Base-by-base conservation (phyloP, 495 filamentous ascomycete genomes). In the Thozetella sp. region DNA sequence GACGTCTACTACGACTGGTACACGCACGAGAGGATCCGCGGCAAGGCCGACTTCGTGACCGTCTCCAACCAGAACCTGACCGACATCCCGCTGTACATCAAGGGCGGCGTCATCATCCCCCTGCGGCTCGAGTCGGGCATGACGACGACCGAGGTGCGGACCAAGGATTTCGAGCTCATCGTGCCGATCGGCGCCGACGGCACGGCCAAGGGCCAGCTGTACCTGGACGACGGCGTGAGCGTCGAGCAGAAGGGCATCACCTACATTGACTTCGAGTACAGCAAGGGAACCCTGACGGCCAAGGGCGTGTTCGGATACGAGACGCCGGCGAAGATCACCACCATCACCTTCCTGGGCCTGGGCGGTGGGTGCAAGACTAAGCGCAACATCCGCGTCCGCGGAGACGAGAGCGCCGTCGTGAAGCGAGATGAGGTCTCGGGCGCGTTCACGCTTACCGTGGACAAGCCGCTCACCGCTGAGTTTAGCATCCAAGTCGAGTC, bases 1-100 rank as follows among this genome's bases (percentile, higher is more conserved):
- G 90, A 90, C 65, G 66, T 86, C 58, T 93, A 91, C 76, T 95
- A 94, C 75, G 89, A 93, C 74, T 92, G 82, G 80, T 85, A 84
- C 72, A 91, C 88, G 1, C 79, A 83, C 54, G 71, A 78, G 53
- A 66, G 72, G 1, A 66, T 94, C 26, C 77, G 74, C 3, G 88
- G 89, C n/a, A 64, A 69, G 2, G 89, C 88, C 10, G 66, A 66
- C 4, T 76, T 64, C 27, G 65, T 87, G 43, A 85, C 77, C 1
- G 71, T 92, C 43, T 64, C 63, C 23, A 67, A 86, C 62, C 73
- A 91, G 63, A 73, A 65, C 50, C 79, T 86, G 63, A 86, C 88
- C 15, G 80, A 85, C 53, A 91, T 95, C 67, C 90, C 91, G 25
- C 77, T 94, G 6, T 88, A 87, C 70, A 83, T 91, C 63, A 80